A percentile compares a stretch with the other conserved stretches of the same genome.
phyloP scores from a whole-genome alignment of 225 moss, liverwort and hornwort species.

The Thuidium tamariscinum region DNA sequence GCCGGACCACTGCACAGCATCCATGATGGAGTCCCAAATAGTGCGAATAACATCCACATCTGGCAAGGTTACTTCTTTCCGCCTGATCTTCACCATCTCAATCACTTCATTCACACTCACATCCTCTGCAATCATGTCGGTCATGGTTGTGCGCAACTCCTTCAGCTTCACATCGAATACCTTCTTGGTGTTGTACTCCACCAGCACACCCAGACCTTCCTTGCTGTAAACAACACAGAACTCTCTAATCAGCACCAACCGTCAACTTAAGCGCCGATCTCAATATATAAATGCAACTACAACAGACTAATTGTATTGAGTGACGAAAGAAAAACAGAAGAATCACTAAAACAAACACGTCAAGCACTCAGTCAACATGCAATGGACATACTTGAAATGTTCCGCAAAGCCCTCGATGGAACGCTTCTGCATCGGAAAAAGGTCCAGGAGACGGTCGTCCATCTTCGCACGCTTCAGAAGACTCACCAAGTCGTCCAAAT shows the following conservation, averaged over 20 bases:
- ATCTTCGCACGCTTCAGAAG: conserved; percentile 96
- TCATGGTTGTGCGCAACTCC: conserved; percentile 74
- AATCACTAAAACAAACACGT: background rate
- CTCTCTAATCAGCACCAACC: background rate
- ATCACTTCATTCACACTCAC: conserved; percentile 72
- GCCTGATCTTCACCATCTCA: conserved; percentile 77
- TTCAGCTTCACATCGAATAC: conserved; percentile 93
- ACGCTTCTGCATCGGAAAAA: conserved; percentile 94
- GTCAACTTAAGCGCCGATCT: background rate
- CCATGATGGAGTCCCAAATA: conserved; percentile 96
- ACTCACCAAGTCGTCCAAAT: conserved; percentile 83
- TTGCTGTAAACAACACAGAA: conserved; percentile 44
- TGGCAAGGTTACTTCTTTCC: conserved; percentile 71
- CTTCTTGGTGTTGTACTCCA: conserved; percentile 95
- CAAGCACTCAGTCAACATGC: background rate
- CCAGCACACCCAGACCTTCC: conserved; percentile 79
- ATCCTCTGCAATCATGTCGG: conserved; percentile 75
- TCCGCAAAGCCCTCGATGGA: conserved; percentile 84
- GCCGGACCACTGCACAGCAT: conserved; percentile 92
- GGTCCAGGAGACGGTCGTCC: conserved; percentile 86
- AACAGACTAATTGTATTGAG: background rate
- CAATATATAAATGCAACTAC: background rate
- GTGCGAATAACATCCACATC: conserved; percentile 89
- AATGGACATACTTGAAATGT: conserved; percentile 64
- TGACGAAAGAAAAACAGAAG: background rate